phyloP scores from a whole-genome alignment of 2,329 filamentous ascomycete genomes.

The Pyrenophora teres region DNA sequence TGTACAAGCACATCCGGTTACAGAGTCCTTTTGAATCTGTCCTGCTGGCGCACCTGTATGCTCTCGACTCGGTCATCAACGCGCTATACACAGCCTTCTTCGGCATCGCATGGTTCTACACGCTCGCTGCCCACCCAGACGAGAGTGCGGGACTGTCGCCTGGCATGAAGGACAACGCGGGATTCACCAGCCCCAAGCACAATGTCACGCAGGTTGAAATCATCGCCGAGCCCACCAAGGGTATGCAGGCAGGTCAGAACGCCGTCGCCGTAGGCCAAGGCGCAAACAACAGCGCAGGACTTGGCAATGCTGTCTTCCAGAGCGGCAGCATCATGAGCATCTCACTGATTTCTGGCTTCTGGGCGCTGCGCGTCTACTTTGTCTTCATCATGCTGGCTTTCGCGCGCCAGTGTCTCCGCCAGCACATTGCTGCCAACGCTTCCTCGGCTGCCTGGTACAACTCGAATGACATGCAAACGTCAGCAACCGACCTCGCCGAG shows the following conservation, averaged over 20 bases:
- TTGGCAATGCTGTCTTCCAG: slow-evolving; percentile 69
- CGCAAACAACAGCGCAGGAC: slow-evolving; percentile 48
- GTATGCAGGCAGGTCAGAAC: slow-evolving; percentile 56
- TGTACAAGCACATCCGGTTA: slow-evolving; percentile 79
- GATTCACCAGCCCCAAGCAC: slow-evolving; percentile 67
- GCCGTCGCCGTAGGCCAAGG: slow-evolving; percentile 54
- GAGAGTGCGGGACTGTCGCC: slow-evolving; percentile 46
- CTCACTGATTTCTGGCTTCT: slow-evolving; percentile 73
- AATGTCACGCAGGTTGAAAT: slow-evolving; percentile 64
- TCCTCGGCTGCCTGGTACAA: slow-evolving; percentile 51
- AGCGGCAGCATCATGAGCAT: slow-evolving; percentile 76
- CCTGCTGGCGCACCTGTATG: slow-evolving; percentile 81
- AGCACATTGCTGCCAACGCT: slow-evolving; percentile 61
- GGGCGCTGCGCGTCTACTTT: slow-evolving; percentile 79
- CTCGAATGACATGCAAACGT: slow-evolving; percentile 43
- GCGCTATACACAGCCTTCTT: slow-evolving; percentile 81
- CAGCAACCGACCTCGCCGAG: slow-evolving; percentile 57
- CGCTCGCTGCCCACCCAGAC: slow-evolving; percentile 64
- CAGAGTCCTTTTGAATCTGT: slow-evolving; percentile 80
- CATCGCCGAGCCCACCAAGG: slow-evolving; percentile 54
- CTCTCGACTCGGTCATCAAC: slow-evolving; percentile 81
- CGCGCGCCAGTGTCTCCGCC: slow-evolving; percentile 75
- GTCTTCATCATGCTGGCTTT: slow-evolving; percentile 82
- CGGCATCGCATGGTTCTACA: slow-evolving; percentile 82
- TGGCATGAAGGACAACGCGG: slow-evolving; percentile 66